Evolutionary conservation across 2,329 filamentous ascomycete species (phyloP), one percentile per base, ranked within the genome.

Genomic region (Keithomyces neogunnii): DNA sequence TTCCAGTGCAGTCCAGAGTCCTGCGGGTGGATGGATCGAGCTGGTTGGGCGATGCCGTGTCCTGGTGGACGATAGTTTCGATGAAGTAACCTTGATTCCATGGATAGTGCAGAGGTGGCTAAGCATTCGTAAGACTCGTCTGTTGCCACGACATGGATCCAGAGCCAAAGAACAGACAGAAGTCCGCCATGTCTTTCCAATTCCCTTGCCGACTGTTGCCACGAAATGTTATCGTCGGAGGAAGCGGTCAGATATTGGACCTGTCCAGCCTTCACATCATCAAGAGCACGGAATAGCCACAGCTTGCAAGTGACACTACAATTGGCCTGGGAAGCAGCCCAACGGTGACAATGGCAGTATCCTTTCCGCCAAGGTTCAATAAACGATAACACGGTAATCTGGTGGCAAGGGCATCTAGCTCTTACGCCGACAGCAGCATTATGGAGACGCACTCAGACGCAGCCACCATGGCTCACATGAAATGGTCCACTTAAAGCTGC

Each of bases 401-500:
- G 39, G 40, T 30, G 40, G 40, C 40, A 44, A 26, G 28, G 38
- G 29, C 38, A 35, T 32, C n/a, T 33, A 32, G 28, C 19, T 19
- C 19, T 19, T 19, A n/a, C 47, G 31, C 26, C 38, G 26, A 40
- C 36, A 42, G 36, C 33, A 36, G 36, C 29, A 47, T 43, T 8
- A 42, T 44, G 44, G 26, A 47, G 28, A 47, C 45, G 43, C 11
- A 36, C 38, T 29, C 43, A 36, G 31, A 47, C 10, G 36, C 45
- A 47, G 49, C 49, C 49, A 51, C 49, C 33, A 33, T 32, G n/a
- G 4, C 26, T 36, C 29, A 47, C 36, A 32, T 38, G 29, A 39
- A 39, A 44, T 29, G 40, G 26, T 44, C 40, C 40, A 44, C 40
- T 30, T 30, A 30, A 29, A 29, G 28, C 40, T 30, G 40, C 40